A percentile compares a stretch with the other conserved stretches of the same genome.
Evolutionary conservation across 2,329 filamentous ascomycete species (phyloP).

Genomic region (Fusarium dlaminii): DNA sequence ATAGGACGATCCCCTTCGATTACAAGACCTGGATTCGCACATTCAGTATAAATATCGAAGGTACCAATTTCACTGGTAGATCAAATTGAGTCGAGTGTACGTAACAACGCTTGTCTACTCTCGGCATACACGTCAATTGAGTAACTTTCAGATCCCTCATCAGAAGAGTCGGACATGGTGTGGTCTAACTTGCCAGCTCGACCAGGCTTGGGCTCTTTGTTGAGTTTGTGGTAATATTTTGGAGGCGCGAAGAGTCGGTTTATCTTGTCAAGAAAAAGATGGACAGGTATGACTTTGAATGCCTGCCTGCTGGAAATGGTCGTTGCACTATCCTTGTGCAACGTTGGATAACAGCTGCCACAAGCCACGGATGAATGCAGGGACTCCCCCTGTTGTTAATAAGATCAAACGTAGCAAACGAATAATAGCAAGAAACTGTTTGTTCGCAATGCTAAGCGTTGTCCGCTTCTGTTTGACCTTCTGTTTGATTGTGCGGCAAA

Average conservation of each 20-base stretch:
- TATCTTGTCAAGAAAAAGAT: not conserved
- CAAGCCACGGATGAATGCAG: no score
- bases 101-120: not conserved
- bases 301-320: not conserved
- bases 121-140: not conserved
- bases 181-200: not conserved
- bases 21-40: conserved; percentile 12
- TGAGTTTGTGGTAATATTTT: not conserved
- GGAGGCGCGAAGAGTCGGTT: not conserved
- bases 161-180: not conserved
- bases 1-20: not conserved
- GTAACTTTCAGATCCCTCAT: not conserved
- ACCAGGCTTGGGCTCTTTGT: not conserved
- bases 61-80: conserved; percentile 1
- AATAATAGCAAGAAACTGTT: not conserved
- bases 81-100: conserved; percentile 1
- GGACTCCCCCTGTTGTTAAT: not conserved
- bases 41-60: not conserved
- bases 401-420: not conserved
- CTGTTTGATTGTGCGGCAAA: not conserved
- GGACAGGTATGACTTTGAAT: not conserved
- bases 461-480: not conserved
- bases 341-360: not conserved
- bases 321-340: no score
- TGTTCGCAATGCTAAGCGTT: not conserved